Percentiles rank a stretch among this genome's conserved stretches.
Conservation (phyloP, 495 filamentous ascomycete species). For the Jackrogersella minutella region DNA sequence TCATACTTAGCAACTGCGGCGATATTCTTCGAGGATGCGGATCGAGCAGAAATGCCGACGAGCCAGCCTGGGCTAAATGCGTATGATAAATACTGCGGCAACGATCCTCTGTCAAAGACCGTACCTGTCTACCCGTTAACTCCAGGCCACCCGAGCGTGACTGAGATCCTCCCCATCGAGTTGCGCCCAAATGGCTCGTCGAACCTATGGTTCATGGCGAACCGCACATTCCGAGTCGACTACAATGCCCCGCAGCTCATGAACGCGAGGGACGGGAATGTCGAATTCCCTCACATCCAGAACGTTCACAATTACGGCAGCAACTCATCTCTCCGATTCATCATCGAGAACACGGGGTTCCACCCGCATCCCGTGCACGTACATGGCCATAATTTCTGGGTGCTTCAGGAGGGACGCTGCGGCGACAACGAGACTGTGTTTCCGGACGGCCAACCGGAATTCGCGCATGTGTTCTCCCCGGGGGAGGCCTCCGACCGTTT, state of each 20-base stretch:
- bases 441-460: slow-evolving; percentile 13
- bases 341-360: slow-evolving; percentile 49
- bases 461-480: slow-evolving; percentile 13
- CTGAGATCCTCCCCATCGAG: slow-evolving; percentile 59
- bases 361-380: slow-evolving; percentile 62
- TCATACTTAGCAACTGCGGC: slow-evolving; percentile 49
- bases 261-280: slow-evolving; percentile 60
- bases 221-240: slow-evolving; percentile 60
- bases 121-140: slow-evolving; percentile 61
- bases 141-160: slow-evolving; percentile 55
- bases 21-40: slow-evolving; percentile 54
- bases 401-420: slow-evolving; percentile 52
- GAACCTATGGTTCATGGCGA: slow-evolving; percentile 63
- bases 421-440: slow-evolving; percentile 33
- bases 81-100: slow-evolving; percentile 50
- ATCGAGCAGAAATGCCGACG: slow-evolving; percentile 40
- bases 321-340: slow-evolving; percentile 60
- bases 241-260: slow-evolving; percentile 66
- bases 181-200: slow-evolving; percentile 57
- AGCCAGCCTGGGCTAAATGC: slow-evolving; percentile 49
- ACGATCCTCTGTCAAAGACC: slow-evolving; percentile 57
- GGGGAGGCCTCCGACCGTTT: slow-evolving; percentile 13
- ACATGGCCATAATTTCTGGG: slow-evolving; percentile 66
- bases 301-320: slow-evolving; percentile 64
- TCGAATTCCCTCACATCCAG: slow-evolving; percentile 56